Percentiles rank a stretch among this genome's conserved stretches.
phyloP scores from a whole-genome alignment of 176 grass and related monocot genomes.

The Juncus inflexus region DNA sequence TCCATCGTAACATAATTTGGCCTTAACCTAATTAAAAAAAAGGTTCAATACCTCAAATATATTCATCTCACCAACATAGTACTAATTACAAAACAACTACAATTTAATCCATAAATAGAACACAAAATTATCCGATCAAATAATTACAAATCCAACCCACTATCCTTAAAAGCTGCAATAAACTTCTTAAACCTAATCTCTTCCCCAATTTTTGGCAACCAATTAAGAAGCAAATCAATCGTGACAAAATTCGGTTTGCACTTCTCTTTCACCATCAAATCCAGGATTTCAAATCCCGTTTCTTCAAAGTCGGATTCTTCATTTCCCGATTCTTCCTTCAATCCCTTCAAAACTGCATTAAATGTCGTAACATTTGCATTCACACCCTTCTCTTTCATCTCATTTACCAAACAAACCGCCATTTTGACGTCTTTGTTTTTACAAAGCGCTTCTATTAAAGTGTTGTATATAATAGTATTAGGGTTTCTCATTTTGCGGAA shows the following conservation, averaged over 20 bases:
- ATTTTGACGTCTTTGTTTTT: conserved; percentile 35
- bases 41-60: too few relatives aligned
- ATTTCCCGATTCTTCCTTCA: conserved; percentile 43
- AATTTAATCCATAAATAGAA: too few relatives aligned
- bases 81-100: too few relatives aligned
- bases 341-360: conserved; percentile 56
- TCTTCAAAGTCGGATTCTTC: too few relatives aligned
- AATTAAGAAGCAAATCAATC: conserved; percentile 64
- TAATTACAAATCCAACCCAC: neutral
- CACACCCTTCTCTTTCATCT: conserved; percentile 54
- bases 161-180: conserved; percentile 29
- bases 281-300: conserved; percentile 64
- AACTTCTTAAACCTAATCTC: conserved; percentile 50
- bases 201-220: conserved; percentile 61
- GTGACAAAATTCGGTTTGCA: conserved; percentile 64
- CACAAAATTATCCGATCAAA: too few relatives aligned
- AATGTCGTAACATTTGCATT: conserved; percentile 47
- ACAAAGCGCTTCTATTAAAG: conserved; percentile 55
- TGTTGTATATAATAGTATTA: conserved; percentile 65
- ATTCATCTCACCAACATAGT: too few relatives aligned
- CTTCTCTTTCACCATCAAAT: conserved; percentile 55
- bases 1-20: conserved; percentile 66
- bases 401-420: conserved; percentile 44
- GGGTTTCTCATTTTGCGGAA: conserved; percentile 53
- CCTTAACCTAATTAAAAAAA: too few relatives aligned